A percentile compares a stretch with the other conserved stretches of the same genome.
These are phyloP conservation scores for Tuber magnatum DNA, from an alignment of 495 filamentous ascomycete species.

Conservation along the genomic window DNA sequence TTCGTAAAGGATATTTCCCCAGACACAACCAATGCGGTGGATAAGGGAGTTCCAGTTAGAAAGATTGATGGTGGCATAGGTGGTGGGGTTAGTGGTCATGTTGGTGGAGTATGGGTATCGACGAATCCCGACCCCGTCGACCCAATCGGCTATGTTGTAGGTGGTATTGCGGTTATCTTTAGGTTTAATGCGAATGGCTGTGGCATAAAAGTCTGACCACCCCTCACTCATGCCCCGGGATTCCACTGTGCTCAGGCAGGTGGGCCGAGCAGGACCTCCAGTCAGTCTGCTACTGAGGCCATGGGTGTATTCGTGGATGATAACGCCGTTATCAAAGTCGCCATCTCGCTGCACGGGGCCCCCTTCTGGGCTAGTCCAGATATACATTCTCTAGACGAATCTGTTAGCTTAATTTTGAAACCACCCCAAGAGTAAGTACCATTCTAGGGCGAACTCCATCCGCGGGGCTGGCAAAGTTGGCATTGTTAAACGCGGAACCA, in stretches of 20 bases:
- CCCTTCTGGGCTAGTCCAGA: constrained; percentile 41
- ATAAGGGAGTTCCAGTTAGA: constrained; percentile 38
- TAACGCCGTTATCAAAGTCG: constrained; percentile 48
- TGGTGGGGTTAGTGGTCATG: constrained; percentile 46
- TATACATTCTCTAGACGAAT: constrained; percentile 43
- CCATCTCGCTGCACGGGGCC: constrained; percentile 31
- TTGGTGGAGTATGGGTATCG: constrained; percentile 50
- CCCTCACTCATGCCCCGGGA: constrained; percentile 53
- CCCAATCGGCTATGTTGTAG: constrained; percentile 48
- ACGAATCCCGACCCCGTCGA: constrained; percentile 46
- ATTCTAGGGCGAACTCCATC: constrained; percentile 49
- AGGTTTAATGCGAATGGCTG: constrained; percentile 48
- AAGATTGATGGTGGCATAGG: constrained; percentile 45
- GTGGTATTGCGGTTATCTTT: constrained; percentile 46
- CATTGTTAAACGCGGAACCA: constrained; percentile 49
- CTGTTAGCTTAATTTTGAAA: no score
- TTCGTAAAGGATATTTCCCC: constrained; percentile 52
- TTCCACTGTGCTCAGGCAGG: constrained; percentile 46
- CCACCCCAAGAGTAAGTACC: constrained; percentile 8
- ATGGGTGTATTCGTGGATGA: constrained; percentile 45
- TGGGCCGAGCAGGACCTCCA: constrained; percentile 49
- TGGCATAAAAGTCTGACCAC: constrained; percentile 52
- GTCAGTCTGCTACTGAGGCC: constrained; percentile 50
- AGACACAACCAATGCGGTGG: constrained; percentile 49
- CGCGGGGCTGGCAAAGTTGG: constrained; percentile 50